Conservation (phyloP, 306 rosid genomes). For the Notholithocarpus densiflorus region DNA sequence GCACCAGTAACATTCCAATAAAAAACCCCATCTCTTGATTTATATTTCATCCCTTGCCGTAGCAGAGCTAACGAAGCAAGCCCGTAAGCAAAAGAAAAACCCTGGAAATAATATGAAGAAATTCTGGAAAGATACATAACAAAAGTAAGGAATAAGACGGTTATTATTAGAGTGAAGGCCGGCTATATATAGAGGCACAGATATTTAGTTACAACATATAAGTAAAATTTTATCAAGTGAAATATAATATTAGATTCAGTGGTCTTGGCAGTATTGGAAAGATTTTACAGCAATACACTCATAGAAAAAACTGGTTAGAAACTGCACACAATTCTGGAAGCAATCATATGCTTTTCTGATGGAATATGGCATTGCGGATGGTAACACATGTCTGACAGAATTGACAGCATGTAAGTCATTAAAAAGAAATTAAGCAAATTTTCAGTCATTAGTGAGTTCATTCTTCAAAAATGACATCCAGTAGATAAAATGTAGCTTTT, state of each 20-base stretch:
- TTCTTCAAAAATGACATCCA: neutral
- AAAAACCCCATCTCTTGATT: constrained; percentile 68
- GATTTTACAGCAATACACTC: neutral
- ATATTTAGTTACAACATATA: neutral
- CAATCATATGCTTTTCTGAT: neutral
- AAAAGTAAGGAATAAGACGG: constrained; percentile 23
- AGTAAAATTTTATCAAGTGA: neutral
- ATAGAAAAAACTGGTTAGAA: neutral
- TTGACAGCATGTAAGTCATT: neutral
- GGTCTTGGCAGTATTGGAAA: neutral
- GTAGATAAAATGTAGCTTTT: neutral
- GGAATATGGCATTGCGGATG: neutral
- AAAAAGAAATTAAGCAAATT: neutral
- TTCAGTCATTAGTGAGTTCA: neutral
- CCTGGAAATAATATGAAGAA: constrained; percentile 93
- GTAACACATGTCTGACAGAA: neutral
- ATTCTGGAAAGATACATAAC: constrained; percentile 51
- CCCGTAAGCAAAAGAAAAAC: constrained; percentile 93
- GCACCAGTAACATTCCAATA: constrained; percentile 97
- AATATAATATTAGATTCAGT: neutral
- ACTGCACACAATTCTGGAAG: neutral
- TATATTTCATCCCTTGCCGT: constrained; percentile 91
- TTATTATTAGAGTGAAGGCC: constrained; percentile 8
- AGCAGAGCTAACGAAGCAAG: constrained; percentile 94
- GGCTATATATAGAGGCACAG: constrained; percentile 1